Evolutionary conservation across 2,329 filamentous ascomycete species (phyloP), one percentile per base, ranked within the genome.

Genomic region (Blastomyces silverae): DNA sequence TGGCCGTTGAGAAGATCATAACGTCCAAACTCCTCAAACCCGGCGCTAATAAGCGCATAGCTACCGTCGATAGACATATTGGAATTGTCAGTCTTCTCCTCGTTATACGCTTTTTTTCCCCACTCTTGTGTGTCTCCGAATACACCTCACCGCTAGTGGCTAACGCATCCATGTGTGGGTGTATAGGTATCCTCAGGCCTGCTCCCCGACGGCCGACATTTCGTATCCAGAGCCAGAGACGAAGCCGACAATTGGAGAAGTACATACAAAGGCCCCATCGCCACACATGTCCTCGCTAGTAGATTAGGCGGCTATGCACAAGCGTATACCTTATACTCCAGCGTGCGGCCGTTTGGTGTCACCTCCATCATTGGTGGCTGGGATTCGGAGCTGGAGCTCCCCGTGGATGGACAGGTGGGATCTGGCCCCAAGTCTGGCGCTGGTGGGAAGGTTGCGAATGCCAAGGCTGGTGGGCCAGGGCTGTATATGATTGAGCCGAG

Each of bases 401-500:
- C 88, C 61, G 92, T 97, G 57, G 93, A 97, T 76, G 93, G 91
- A 68, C 88, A 96, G 79, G 93, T 97, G 46, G 93, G 93, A 68
- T 83, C 79, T 50, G 93, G 93, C 28, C 93, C 93, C 60, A 81
- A 81, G 55, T 84, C 85, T 65, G 93, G 93, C 65, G 87, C 91
- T 31, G 93, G 93, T 68, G 93, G 93, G 74, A 96, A 94, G 81
- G 84, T 87, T 55, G 79, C 86, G 66, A 86, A 86, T 73, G 87
- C 87, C 73, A 89, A 86, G 77, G 87, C 92, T 76, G 94, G 94
- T 71, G 94, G 93, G 0, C 94, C 94, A 28, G 92, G 88, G 68
- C 85, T 99, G 67, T 99, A 97, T 84, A 99, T 99, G 94, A 93
- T 99, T 71, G 94, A 99, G 82, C 94, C 94, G 53, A 96, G 92